These are phyloP conservation scores for Aspergillus kassunensis DNA, from an alignment of 495 filamentous ascomycete genomes.

Conservation along the genomic window DNA sequence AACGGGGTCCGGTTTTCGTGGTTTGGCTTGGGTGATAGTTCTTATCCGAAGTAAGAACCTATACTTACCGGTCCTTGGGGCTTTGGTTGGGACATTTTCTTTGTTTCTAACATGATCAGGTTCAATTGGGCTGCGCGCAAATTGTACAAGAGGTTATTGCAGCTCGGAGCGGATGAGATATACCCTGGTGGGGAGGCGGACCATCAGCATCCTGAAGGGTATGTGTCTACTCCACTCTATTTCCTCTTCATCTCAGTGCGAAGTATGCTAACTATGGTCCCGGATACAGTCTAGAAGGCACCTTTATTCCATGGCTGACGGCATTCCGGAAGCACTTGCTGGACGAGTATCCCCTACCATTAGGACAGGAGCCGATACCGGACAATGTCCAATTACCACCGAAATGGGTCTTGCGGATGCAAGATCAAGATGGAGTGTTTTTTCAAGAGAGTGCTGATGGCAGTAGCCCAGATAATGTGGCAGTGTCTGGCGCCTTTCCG, in stretches of 20 bases:
- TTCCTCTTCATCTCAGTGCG: not conserved
- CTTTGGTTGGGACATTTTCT: no score
- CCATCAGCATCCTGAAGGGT: conserved; percentile 92
- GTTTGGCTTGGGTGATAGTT: conserved; percentile 92
- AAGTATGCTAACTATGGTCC: conserved; percentile 13
- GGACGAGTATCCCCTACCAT: conserved; percentile 62
- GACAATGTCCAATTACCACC: conserved; percentile 72
- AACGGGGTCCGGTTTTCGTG: conserved; percentile 64
- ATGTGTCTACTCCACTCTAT: conserved; percentile 21
- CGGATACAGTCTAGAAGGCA: conserved; percentile 76
- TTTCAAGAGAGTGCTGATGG: not conserved
- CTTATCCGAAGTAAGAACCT: conserved; percentile 79
- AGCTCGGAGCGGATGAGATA: conserved; percentile 78
- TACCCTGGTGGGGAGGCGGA: conserved; percentile 81
- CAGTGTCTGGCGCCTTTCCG: conserved; percentile 17
- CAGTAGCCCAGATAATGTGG: conserved; percentile 2
- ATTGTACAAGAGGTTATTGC: conserved; percentile 76
- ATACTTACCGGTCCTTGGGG: not conserved
- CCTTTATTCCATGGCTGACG: conserved; percentile 72
- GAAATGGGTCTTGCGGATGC: conserved; percentile 66
- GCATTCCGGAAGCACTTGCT: conserved; percentile 63
- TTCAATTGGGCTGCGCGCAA: conserved; percentile 94
- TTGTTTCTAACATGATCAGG: conserved; percentile 40
- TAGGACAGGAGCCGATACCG: conserved; percentile 64
- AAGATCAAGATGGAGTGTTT: conserved; percentile 5